phyloP scores from a whole-genome alignment of 208 protist genomes.

The Crithidia acanthocephali region DNA sequence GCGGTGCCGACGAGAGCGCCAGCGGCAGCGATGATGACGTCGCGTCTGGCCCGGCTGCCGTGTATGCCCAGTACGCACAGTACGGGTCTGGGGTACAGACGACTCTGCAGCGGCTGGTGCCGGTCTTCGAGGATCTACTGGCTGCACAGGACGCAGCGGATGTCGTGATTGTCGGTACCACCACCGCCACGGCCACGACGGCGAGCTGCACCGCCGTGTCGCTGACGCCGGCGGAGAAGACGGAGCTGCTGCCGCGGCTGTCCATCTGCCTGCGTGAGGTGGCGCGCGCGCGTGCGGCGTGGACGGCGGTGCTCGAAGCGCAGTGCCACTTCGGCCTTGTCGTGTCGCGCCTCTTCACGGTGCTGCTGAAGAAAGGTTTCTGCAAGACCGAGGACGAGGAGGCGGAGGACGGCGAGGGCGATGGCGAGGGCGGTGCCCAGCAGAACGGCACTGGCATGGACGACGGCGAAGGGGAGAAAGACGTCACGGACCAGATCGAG shows the following conservation, averaged over 20 bases:
- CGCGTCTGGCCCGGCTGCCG: slow-evolving; percentile 1
- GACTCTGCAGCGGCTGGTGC: slow-evolving; percentile 20
- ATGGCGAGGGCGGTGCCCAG: slow-evolving; percentile 70
- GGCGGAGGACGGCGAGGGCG: slow-evolving; percentile 78
- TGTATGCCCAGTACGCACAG: slow-evolving; percentile 38
- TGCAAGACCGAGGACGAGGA: slow-evolving; percentile 92
- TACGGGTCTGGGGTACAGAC: slow-evolving; percentile 14
- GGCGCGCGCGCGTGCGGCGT: slow-evolving; percentile 26
- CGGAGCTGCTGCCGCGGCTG: slow-evolving; percentile 29
- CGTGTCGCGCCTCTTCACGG: slow-evolving; percentile 88
- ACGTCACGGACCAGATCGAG: slow-evolving; percentile 98
- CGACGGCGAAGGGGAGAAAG: slow-evolving; percentile 98
- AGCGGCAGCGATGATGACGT: slow-evolving; percentile 19
- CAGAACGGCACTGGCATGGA: slow-evolving; percentile 98
- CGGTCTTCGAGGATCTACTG: slow-evolving; percentile 32
- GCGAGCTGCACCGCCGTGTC: neutral
- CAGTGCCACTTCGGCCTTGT: slow-evolving; percentile 81
- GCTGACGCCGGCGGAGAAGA: slow-evolving; percentile 20
- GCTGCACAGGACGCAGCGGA: neutral
- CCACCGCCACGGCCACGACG: neutral
- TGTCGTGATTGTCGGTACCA: neutral
- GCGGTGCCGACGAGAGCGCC: neutral
- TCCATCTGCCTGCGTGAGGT: slow-evolving; percentile 31
- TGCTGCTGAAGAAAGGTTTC: slow-evolving; percentile 95
- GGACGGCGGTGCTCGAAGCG: slow-evolving; percentile 41